Evolutionary conservation across 371 early-diverging fungal species (phyloP), one percentile per base, ranked within the genome.

Genomic region (Mortierella polycephala): DNA sequence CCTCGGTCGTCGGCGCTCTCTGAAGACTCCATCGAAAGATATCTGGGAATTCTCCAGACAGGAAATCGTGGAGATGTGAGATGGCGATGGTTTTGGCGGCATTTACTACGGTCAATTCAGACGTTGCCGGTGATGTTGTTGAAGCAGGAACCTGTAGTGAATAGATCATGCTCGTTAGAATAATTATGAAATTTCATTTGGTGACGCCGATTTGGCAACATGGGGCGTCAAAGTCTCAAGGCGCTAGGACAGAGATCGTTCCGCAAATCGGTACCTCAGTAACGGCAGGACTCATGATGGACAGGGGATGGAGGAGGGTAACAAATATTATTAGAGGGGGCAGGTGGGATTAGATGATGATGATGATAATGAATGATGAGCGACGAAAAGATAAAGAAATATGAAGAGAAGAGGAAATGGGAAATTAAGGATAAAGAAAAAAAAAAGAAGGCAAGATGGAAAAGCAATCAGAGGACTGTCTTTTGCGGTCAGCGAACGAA

Each of bases 31-130:
- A 79, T 69, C 67, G 65, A 50, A 79, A 79, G 30, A 79, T 79
- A 20, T 79, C 80, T 41, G 80, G 80, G 46, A 79, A 63, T 21
- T 70, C 80, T 11, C 52, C 58, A 23, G 80, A 73, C n/a, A 79
- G 69, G 52, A 79, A 79, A 41, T 79, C 73, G 59, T 79, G 80
- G 41, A 79, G 70, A 40, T 79, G 73, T 62, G 70, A 73, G 46
- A 79, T 73, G 60, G 80, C 80, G 23, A 79, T 79, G 1, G 60
- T 44, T 61, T 79, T 79, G 57, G 80, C 80, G 10, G 54, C 61
- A 7, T 37, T 61, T 2, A 30, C 30, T 30, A 4, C 30, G 30
- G 30, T 30, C 30, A 30, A 30, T 30, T 30, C 30, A 4, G 30
- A 30, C 4, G 30, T 30, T 21, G 62, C 30, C n/a, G 69, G 37